These are phyloP conservation scores for Uncinocarpus reesii DNA, from an alignment of 2,329 filamentous ascomycete genomes.

Conservation along the genomic window DNA sequence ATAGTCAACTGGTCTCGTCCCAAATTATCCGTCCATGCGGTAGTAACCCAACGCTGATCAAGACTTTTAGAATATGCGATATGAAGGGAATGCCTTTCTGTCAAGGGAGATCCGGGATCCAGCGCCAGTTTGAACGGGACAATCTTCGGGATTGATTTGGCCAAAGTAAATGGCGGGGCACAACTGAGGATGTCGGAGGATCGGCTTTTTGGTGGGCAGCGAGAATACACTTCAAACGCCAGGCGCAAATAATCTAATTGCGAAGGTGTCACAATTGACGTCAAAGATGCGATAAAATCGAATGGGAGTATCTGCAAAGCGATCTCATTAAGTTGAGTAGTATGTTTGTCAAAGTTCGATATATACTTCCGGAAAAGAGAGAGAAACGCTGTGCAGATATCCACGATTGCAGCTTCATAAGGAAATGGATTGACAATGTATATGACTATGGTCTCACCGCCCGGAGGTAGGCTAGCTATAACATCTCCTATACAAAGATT, in stretches of 20 bases:
- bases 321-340: constrained; percentile 37
- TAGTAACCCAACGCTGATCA: constrained; percentile 49
- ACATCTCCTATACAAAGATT: constrained; percentile 25
- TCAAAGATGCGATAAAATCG: constrained; percentile 43
- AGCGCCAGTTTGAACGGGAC: constrained; percentile 47
- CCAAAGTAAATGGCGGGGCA: constrained; percentile 46
- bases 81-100: constrained; percentile 49
- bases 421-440: constrained; percentile 51
- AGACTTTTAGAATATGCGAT: constrained; percentile 48
- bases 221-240: constrained; percentile 49
- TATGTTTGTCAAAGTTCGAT: constrained; percentile 28
- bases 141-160: constrained; percentile 42
- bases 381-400: constrained; percentile 50
- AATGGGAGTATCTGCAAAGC: constrained; percentile 50
- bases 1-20: constrained; percentile 45
- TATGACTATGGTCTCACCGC: constrained; percentile 42
- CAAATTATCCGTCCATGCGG: constrained; percentile 49
- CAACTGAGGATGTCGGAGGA: constrained; percentile 34
- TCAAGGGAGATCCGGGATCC: constrained; percentile 46
- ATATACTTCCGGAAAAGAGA: constrained; percentile 46
- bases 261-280: constrained; percentile 43
- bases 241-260: constrained; percentile 41
- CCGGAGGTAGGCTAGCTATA: constrained; percentile 27
- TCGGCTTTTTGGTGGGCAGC: constrained; percentile 41
- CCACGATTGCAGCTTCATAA: constrained; percentile 36